Conservation (phyloP, 805 yeast genomes). For the Wickerhamiella hasegawae region DNA sequence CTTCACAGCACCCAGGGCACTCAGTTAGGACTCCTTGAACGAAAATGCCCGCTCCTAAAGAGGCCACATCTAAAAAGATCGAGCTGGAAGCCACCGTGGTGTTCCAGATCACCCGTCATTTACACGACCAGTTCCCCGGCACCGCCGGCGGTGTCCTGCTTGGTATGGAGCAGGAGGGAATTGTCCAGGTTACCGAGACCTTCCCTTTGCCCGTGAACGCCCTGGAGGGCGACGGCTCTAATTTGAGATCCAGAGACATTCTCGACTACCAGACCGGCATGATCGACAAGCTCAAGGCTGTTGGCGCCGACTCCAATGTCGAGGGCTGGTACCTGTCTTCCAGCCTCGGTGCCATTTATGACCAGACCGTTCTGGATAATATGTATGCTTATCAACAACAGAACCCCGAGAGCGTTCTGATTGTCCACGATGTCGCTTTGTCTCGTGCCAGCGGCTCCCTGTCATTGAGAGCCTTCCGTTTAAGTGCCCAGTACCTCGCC, state of each 20-base stretch:
- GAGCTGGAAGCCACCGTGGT: constrained; percentile 14
- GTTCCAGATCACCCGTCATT: constrained; percentile 15
- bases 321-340: constrained; percentile 74
- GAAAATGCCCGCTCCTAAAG: background rate
- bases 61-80: constrained; percentile 4
- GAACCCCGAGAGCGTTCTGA: constrained; percentile 36
- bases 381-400: constrained; percentile 47
- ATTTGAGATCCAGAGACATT: constrained; percentile 46
- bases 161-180: constrained; percentile 11
- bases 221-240: constrained; percentile 45
- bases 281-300: constrained; percentile 41
- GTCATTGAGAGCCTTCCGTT: constrained; percentile 51
- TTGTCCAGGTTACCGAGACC: constrained; percentile 21
- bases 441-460: constrained; percentile 38
- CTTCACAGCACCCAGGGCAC: too few species aligned
- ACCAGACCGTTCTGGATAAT: constrained; percentile 45
- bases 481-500: constrained; percentile 44
- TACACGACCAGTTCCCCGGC: constrained; percentile 14
- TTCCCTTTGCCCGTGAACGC: constrained; percentile 45
- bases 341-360: constrained; percentile 51
- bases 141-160: constrained; percentile 16
- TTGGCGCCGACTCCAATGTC: constrained; percentile 51
- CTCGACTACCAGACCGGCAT: constrained; percentile 53
- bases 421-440: constrained; percentile 55
- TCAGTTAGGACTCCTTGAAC: background rate